These are phyloP conservation scores for Triticum turgidum DNA, from an alignment of 176 grass and related monocot genomes.

Conservation along the genomic window DNA sequence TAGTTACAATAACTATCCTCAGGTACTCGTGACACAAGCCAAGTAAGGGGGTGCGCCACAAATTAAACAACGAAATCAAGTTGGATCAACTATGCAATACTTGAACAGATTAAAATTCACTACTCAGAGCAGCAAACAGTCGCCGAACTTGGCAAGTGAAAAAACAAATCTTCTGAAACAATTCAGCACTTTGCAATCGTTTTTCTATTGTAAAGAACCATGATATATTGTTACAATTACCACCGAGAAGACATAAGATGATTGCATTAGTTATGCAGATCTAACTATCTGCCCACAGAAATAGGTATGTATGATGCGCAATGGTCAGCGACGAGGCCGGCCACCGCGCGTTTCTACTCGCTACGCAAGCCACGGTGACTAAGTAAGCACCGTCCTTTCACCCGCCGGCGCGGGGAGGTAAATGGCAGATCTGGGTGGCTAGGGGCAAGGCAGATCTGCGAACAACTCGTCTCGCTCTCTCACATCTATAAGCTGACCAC, in stretches of 20 bases:
- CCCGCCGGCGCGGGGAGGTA: neutral
- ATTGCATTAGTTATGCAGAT: neutral
- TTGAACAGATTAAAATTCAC: neutral
- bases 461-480: neutral
- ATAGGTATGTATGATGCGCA: neutral
- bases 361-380: neutral
- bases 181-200: neutral
- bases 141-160: neutral
- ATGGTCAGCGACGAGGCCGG: neutral
- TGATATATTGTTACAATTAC: neutral
- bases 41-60: neutral
- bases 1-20: neutral
- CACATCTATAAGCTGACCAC: neutral
- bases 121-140: neutral
- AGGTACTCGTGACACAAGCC: neutral
- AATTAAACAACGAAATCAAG: neutral
- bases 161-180: neutral
- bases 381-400: neutral
- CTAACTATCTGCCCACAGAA: neutral
- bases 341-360: neutral
- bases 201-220: neutral
- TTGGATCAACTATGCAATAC: neutral
- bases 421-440: slow-evolving; percentile 10
- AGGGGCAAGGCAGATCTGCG: neutral
- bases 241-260: neutral